Conservation (phyloP, 1,139 yeast genomes). For the Nakaseomyces nivariensis region DNA sequence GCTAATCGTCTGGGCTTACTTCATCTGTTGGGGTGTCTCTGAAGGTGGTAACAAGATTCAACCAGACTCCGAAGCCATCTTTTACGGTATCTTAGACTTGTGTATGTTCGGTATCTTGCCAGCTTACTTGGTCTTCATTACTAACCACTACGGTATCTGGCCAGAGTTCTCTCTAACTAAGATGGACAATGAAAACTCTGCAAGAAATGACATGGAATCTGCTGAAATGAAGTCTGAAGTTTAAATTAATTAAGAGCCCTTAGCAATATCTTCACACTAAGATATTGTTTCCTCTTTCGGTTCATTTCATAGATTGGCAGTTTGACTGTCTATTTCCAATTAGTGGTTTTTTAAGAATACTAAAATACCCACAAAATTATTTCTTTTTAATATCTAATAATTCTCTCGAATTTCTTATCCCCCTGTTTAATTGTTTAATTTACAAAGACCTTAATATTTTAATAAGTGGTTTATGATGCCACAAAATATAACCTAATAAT, state of each 20-base stretch:
- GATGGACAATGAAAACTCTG: neutral
- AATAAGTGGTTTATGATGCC: neutral
- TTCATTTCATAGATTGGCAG: too few species aligned
- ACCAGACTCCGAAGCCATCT: constrained; percentile 58
- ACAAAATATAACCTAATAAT: too few species aligned
- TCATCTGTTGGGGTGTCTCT: constrained; percentile 51
- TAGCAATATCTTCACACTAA: too few species aligned
- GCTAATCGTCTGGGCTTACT: constrained; percentile 38
- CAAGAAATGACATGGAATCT: constrained; percentile 1
- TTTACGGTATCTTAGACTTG: constrained; percentile 53
- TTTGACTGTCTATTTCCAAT: too few species aligned
- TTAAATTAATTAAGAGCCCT: neutral
- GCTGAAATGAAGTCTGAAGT: neutral
- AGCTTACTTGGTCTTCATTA: constrained; percentile 14
- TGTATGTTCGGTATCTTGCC: constrained; percentile 39
- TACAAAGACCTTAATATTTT: neutral
- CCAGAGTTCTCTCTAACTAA: constrained; percentile 10
- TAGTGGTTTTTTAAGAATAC: too few species aligned
- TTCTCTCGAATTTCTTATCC: neutral
- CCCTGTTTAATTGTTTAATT: neutral
- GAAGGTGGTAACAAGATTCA: constrained; percentile 62
- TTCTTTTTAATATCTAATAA: neutral
- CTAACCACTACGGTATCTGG: constrained; percentile 9
- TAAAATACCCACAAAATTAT: too few species aligned
- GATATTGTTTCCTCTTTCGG: too few species aligned